phyloP scores from a whole-genome alignment of 176 grass and related monocot genomes.

The Elymus sibiricus region DNA sequence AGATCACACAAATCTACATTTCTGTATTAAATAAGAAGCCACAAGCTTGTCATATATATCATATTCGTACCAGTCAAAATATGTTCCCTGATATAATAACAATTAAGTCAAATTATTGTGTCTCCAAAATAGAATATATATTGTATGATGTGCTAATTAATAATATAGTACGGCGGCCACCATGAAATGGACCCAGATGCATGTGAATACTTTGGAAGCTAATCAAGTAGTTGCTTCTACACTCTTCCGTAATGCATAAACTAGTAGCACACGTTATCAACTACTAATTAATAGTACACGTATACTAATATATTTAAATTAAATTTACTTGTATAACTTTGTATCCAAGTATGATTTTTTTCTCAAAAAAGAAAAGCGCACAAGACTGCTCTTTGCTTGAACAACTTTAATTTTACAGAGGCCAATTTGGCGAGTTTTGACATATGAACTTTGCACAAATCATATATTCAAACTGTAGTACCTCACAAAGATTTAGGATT shows the following conservation, averaged over 20 bases:
- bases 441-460: background rate
- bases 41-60: constrained; percentile 17
- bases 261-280: background rate
- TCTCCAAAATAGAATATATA: background rate
- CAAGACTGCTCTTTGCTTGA: background rate
- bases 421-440: background rate
- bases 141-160: background rate
- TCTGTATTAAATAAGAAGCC: constrained; percentile 24
- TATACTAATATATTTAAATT: background rate
- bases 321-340: background rate
- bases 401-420: background rate
- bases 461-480: background rate
- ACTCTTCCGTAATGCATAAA: constrained; percentile 30
- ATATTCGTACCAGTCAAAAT: constrained; percentile 30
- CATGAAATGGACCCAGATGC: constrained; percentile 18
- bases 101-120: constrained; percentile 46
- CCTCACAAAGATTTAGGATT: background rate
- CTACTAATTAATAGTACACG: background rate
- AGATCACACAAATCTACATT: constrained; percentile 31
- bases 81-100: constrained; percentile 19
- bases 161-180: constrained; percentile 9
- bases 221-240: constrained; percentile 29
- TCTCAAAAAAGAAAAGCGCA: background rate
- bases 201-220: constrained; percentile 37
- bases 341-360: background rate